Base-by-base conservation (phyloP, 2,329 filamentous ascomycete species). In the Phaeoacremonium minimum region DNA sequence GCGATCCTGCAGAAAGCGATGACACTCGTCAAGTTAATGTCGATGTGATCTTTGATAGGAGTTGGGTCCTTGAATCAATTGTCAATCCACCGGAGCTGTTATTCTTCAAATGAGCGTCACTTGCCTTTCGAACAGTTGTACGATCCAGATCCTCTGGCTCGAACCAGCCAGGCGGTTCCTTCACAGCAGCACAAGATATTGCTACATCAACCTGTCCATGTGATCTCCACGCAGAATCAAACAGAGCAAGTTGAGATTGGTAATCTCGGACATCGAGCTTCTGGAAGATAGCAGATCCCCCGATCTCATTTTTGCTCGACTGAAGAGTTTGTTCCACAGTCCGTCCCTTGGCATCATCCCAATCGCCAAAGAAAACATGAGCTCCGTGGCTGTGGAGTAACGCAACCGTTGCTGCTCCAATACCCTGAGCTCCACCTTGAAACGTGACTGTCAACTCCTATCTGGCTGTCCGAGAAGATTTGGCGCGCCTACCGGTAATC, bases 161-260 rank as follows among this genome's bases (percentile, higher is more conserved):
- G 38, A 70, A 70, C 55, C 64, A 67, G 30, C 65, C 61, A 0
- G 54, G 56, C 6, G 58, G 56, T 40, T 73, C 70, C 13, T 57
- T 55, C 5, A 50, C 45, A 0, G 66, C 71, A 2, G 71, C 71
- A 19, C 61, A 67, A 4, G 64, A 63, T 15, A 73, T 58, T 5
- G 69, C 71, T 40, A 69, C 63, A 39, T 76, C 71, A 15, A 75
- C 59, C 6, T 54, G 55, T 4, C 66, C 65, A 39, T 68, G 66
- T n/a, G 54, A 58, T 6, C 61, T 50, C 29, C 63, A 60, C 0
- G 70, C 67, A 4, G 57, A 42, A 16, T 69, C 61, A 48, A 74
- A 75, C 5, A 75, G 52, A 4, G 53, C 52, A 18, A 73, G 49
- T 18, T 69, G 61, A 12, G 65, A 60, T n/a, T 57, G 45, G 45